These are phyloP conservation scores for Neoarthrinium moseri DNA, from an alignment of 2,329 filamentous ascomycete genomes.

Conservation along the genomic window DNA sequence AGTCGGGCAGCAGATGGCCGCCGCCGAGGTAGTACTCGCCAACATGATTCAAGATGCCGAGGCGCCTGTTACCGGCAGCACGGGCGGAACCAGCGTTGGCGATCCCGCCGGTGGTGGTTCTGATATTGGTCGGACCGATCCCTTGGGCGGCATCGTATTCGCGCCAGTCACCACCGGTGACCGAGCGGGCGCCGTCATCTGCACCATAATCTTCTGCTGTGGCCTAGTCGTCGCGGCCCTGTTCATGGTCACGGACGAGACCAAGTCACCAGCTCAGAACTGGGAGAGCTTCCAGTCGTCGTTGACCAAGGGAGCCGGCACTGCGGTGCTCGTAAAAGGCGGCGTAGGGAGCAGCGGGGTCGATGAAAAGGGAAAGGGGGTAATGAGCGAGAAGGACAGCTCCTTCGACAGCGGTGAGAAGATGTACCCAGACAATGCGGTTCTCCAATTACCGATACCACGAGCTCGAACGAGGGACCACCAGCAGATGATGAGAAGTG, in stretches of 20 bases:
- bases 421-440: neutral
- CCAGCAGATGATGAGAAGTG: neutral
- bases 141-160: conserved; percentile 23
- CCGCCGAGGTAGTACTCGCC: conserved; percentile 62
- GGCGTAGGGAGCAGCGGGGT: neutral
- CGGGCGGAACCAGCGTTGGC: conserved; percentile 50
- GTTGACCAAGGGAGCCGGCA: conserved; percentile 2
- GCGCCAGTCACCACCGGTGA: conserved; percentile 56
- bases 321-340: conserved; percentile 4
- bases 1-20: conserved; percentile 71
- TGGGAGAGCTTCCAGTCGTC: conserved; percentile 19
- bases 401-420: neutral
- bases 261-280: conserved; percentile 22
- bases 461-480: neutral
- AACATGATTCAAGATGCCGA: conserved; percentile 51
- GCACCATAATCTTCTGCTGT: conserved; percentile 57
- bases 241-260: conserved; percentile 51
- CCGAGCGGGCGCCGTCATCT: conserved; percentile 65
- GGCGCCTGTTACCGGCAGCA: conserved; percentile 36
- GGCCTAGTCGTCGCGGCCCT: conserved; percentile 51
- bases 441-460: neutral
- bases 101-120: conserved; percentile 44
- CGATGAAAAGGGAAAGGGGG: conserved; percentile 9
- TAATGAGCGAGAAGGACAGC: neutral
- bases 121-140: conserved; percentile 39